Evolutionary conservation across 495 filamentous ascomycete species (phyloP).

Genomic region (Penicillium lividum): DNA sequence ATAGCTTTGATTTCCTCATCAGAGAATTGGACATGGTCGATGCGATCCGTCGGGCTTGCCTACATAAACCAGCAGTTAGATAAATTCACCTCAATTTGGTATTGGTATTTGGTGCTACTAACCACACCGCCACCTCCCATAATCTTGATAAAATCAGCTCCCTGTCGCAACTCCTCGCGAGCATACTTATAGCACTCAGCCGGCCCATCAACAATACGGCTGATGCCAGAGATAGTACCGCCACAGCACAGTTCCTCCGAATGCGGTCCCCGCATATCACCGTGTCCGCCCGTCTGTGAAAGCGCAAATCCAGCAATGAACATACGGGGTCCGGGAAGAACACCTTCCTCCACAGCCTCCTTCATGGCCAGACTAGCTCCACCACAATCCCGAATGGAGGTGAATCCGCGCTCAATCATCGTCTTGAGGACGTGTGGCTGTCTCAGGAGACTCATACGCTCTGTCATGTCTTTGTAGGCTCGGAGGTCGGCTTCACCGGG

Average conservation of each 20-base stretch:
- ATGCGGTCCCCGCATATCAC: slow-evolving; percentile 41
- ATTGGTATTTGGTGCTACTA: background rate
- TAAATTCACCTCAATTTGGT: no score
- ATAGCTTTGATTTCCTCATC: slow-evolving; percentile 54
- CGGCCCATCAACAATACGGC: slow-evolving; percentile 49
- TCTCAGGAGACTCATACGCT: slow-evolving; percentile 18
- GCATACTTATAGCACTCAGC: slow-evolving; percentile 48
- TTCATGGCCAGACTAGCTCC: slow-evolving; percentile 51
- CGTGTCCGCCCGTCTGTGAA: slow-evolving; percentile 57
- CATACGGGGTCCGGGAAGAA: slow-evolving; percentile 48
- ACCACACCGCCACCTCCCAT: slow-evolving; percentile 56
- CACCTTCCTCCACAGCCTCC: slow-evolving; percentile 48
- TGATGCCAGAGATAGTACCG: slow-evolving; percentile 28
- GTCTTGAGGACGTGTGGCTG: slow-evolving; percentile 25
- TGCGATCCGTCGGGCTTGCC: slow-evolving; percentile 46
- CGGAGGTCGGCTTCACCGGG: slow-evolving; percentile 38
- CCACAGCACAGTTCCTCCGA: slow-evolving; percentile 43
- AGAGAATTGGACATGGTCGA: slow-evolving; percentile 54
- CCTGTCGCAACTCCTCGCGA: slow-evolving; percentile 51
- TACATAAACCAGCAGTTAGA: background rate
- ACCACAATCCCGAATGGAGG: slow-evolving; percentile 52
- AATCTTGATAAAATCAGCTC: slow-evolving; percentile 59
- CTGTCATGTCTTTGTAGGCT: slow-evolving; percentile 24
- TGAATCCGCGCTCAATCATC: slow-evolving; percentile 56
- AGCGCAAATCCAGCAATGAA: slow-evolving; percentile 45